Conservation (phyloP, 768 basidiomycete genomes). For the Hygrophorus pudorinus region DNA sequence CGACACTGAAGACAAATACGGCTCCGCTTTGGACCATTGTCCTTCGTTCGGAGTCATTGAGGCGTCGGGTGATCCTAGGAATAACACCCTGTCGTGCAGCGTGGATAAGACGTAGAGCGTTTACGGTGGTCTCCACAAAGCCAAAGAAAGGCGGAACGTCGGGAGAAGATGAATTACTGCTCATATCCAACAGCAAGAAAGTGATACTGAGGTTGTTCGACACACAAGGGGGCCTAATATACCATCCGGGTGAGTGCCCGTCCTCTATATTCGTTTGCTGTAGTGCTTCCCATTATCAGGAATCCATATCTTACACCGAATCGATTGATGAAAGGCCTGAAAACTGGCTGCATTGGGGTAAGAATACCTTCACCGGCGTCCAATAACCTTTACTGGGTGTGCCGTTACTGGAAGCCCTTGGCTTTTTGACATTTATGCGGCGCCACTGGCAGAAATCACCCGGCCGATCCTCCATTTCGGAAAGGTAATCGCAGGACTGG, state of each 20-base stretch:
- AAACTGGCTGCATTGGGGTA: slow-evolving; percentile 1
- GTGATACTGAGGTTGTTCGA: slow-evolving; percentile 50
- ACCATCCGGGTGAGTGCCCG: slow-evolving; percentile 27
- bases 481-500: neutral
- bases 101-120: slow-evolving; percentile 76
- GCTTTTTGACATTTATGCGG: slow-evolving; percentile 5
- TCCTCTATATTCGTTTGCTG: slow-evolving; percentile 28
- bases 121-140: slow-evolving; percentile 71
- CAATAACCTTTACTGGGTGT: slow-evolving; percentile 7
- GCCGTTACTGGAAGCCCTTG: slow-evolving; percentile 8
- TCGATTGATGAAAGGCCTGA: slow-evolving; percentile 4
- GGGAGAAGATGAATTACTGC: slow-evolving; percentile 33
- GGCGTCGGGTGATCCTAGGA: slow-evolving; percentile 71
- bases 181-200: slow-evolving; percentile 24
- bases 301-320: slow-evolving; percentile 9
- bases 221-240: slow-evolving; percentile 28
- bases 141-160: slow-evolving; percentile 64
- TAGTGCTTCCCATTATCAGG: slow-evolving; percentile 27
- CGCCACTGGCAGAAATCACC: slow-evolving; percentile 1
- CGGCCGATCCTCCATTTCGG: neutral
- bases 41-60: slow-evolving; percentile 72
- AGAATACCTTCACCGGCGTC: slow-evolving; percentile 2
- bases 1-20: slow-evolving; percentile 82
- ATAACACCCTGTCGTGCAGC: slow-evolving; percentile 73
- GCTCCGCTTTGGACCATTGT: slow-evolving; percentile 58